Percentiles rank a stretch among this genome's conserved stretches.
phyloP scores from a whole-genome alignment of 495 filamentous ascomycete species.

The Penicillium silybi region DNA sequence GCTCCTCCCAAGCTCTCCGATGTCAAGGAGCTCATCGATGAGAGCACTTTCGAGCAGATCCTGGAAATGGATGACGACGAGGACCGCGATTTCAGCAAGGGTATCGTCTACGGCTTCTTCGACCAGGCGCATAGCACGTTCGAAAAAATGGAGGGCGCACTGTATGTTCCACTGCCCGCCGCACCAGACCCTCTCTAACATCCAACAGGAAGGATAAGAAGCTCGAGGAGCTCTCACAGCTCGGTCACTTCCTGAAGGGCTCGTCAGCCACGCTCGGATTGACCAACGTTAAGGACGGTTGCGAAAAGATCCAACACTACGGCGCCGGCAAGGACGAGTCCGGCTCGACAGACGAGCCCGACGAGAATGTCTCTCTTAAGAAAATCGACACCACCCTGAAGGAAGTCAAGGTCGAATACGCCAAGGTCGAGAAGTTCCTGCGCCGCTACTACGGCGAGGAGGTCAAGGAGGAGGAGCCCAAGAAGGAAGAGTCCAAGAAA shows the following conservation, averaged over 20 bases:
- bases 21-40: constrained; percentile 70
- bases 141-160: constrained; percentile 69
- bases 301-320: constrained; percentile 94
- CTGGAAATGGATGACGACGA: constrained; percentile 93
- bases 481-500: constrained; percentile 8
- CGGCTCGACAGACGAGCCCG: constrained; percentile 56
- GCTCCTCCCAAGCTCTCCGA: constrained; percentile 47
- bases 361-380: constrained; percentile 61
- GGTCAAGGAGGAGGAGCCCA: constrained; percentile 12
- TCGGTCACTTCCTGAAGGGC: constrained; percentile 96
- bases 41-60: constrained; percentile 83
- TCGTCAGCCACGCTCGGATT: constrained; percentile 96
- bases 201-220: constrained; percentile 56
- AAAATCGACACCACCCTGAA: constrained; percentile 66
- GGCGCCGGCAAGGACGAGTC: constrained; percentile 75
- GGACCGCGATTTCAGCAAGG: constrained; percentile 71
- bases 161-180: constrained; percentile 57
- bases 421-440: constrained; percentile 67
- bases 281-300: constrained; percentile 85
- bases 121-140: constrained; percentile 87
- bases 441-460: constrained; percentile 64
- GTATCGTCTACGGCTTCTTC: constrained; percentile 90
- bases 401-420: constrained; percentile 70
- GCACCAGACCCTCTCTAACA: constrained; percentile 3
- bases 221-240: constrained; percentile 67